phyloP scores from a whole-genome alignment of 495 filamentous ascomycete genomes.

The Sporormia fimetaria region DNA sequence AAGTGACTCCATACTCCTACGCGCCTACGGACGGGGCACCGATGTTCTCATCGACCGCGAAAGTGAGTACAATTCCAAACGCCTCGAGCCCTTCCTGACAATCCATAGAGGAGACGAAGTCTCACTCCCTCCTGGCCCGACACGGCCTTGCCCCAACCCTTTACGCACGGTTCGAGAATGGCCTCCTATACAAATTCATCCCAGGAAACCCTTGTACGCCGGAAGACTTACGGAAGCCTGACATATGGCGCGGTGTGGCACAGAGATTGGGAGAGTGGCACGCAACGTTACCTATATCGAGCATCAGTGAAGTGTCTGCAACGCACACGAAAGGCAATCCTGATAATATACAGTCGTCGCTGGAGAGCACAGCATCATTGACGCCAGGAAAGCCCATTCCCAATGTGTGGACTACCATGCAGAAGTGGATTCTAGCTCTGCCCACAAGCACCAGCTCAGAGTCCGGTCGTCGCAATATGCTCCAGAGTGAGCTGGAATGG shows the following conservation, averaged over 20 bases:
- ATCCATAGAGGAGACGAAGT: constrained; percentile 52
- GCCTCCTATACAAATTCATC: constrained; percentile 87
- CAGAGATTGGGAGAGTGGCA: constrained; percentile 85
- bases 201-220: constrained; percentile 67
- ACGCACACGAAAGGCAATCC: constrained; percentile 4
- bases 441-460: constrained; percentile 59
- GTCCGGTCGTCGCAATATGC: constrained; percentile 46
- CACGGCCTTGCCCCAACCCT: constrained; percentile 73
- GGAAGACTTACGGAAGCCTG: constrained; percentile 54
- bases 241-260: constrained; percentile 75
- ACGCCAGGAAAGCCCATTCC: constrained; percentile 37
- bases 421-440: constrained; percentile 87
- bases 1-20: constrained; percentile 75
- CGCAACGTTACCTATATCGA: constrained; percentile 51
- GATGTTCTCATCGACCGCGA: constrained; percentile 94
- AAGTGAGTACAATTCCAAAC: constrained; percentile 44
- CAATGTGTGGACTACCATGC: constrained; percentile 86
- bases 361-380: constrained; percentile 15
- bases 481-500: constrained; percentile 65
- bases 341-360: constrained; percentile 16
- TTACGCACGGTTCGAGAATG: constrained; percentile 89
- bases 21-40: constrained; percentile 90
- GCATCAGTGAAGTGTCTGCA: constrained; percentile 27
- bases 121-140: constrained; percentile 64
- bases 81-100: constrained; percentile 1